These are phyloP conservation scores for Magnolia sinica DNA, from an alignment of 164 flowering plant species.

Conservation along the genomic window DNA sequence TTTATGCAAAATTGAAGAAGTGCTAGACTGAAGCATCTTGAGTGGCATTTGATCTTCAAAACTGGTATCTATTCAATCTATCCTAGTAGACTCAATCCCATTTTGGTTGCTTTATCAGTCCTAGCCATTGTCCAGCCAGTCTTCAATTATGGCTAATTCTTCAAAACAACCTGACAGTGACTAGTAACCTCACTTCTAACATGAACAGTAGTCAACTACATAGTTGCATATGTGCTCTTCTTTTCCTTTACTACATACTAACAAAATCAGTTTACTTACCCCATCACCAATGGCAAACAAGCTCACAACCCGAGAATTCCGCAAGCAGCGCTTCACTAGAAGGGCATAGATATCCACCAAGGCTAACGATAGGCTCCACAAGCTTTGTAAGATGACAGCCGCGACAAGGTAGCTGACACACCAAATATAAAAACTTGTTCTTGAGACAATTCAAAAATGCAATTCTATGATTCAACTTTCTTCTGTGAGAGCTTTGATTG, in stretches of 20 bases:
- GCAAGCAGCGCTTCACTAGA: conserved; percentile 61
- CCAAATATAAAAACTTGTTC: conserved; percentile 6
- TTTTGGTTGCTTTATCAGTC: not conserved
- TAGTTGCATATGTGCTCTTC: too few species aligned
- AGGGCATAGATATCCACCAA: conserved; percentile 65
- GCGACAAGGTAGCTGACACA: conserved; percentile 67
- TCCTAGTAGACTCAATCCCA: not conserved
- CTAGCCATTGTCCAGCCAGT: not conserved
- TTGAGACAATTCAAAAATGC: not conserved
- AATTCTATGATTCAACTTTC: not conserved
- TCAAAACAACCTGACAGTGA: not conserved
- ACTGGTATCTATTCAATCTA: not conserved
- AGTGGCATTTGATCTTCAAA: not conserved
- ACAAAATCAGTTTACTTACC: conserved; percentile 44
- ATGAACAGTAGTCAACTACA: too few species aligned
- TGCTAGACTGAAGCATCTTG: not conserved
- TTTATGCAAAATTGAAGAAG: not conserved
- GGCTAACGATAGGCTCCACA: conserved; percentile 71
- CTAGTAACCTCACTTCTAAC: too few species aligned
- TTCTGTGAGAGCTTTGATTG: not conserved
- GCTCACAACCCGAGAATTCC: conserved; percentile 39
- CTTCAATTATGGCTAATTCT: not conserved
- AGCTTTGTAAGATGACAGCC: conserved; percentile 63
- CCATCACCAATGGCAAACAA: conserved; percentile 74
- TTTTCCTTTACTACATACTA: not conserved